A percentile compares a stretch with the other conserved stretches of the same genome.
These are phyloP conservation scores for Letharia lupina DNA, from an alignment of 495 filamentous ascomycete species.

Conservation along the genomic window DNA sequence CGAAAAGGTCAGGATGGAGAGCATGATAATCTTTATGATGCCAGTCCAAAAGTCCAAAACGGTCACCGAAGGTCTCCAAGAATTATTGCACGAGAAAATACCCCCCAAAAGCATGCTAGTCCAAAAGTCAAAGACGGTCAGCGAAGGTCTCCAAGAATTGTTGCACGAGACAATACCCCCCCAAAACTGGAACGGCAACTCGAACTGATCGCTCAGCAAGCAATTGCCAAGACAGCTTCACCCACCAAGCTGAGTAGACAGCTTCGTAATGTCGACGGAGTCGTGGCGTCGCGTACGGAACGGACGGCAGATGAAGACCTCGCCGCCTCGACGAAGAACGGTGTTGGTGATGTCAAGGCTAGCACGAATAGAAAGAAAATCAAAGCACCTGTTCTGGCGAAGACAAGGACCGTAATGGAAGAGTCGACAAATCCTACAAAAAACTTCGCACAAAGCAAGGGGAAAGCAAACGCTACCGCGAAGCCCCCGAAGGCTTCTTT, in stretches of 20 bases:
- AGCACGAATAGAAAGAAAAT: neutral
- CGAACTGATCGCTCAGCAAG: neutral
- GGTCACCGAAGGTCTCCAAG: neutral
- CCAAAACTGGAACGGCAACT: neutral
- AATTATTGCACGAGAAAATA: neutral
- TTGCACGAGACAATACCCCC: neutral
- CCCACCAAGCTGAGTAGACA: conserved; percentile 2
- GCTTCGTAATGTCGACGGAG: neutral
- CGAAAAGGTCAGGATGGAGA: neutral
- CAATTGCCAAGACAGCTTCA: neutral
- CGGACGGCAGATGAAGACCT: neutral
- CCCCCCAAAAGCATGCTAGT: neutral
- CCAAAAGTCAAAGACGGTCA: neutral
- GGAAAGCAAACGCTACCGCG: neutral
- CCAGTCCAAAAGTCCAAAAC: conserved; percentile 2
- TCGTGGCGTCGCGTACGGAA: neutral
- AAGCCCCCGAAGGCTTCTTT: neutral
- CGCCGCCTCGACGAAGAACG: no score
- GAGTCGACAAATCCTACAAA: neutral
- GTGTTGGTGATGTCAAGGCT: no score
- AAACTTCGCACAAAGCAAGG: neutral
- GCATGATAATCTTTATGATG: conserved; percentile 8
- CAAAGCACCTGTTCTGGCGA: neutral
- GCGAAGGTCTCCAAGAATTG: neutral
- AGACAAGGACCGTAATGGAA: neutral